Evolutionary conservation across 192 early-diverging fungal species (phyloP).

Genomic region (Pilaira anomala): DNA sequence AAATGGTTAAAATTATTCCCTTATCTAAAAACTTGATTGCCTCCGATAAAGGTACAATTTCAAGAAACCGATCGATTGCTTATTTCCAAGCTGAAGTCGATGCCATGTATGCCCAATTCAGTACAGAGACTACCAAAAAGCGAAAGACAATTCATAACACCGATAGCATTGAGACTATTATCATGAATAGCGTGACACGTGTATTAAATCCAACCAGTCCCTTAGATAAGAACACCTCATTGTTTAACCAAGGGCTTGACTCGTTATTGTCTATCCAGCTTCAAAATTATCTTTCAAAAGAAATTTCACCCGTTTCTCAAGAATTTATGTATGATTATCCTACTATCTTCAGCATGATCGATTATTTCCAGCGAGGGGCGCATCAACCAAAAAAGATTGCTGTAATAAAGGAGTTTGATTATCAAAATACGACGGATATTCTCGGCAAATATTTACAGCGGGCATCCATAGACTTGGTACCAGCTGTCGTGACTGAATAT

Average conservation of each 20-base stretch:
- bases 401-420: not conserved
- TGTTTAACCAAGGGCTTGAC: constrained; percentile 33
- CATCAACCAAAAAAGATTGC: too few species aligned
- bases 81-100: constrained; percentile 46
- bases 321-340: constrained; percentile 29
- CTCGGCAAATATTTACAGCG: constrained; percentile 12
- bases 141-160: not conserved
- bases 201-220: not conserved
- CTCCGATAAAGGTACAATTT: constrained; percentile 27
- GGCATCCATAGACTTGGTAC: constrained; percentile 9
- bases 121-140: not conserved
- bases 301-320: constrained; percentile 10
- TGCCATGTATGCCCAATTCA: constrained; percentile 44
- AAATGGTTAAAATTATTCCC: constrained; percentile 33
- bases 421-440: constrained; percentile 1
- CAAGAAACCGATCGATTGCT: constrained; percentile 41
- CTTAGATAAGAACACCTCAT: not conserved
- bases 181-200: not conserved
- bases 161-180: not conserved
- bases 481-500: not conserved
- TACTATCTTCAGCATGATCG: not conserved
- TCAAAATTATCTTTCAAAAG: constrained; percentile 9
- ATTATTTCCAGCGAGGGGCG: not conserved
- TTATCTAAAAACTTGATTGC: not conserved
- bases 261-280: constrained; percentile 24